A percentile compares a stretch with the other conserved stretches of the same genome.
phyloP scores from a whole-genome alignment of 2,329 filamentous ascomycete genomes.

The Alternaria gansuensis region DNA sequence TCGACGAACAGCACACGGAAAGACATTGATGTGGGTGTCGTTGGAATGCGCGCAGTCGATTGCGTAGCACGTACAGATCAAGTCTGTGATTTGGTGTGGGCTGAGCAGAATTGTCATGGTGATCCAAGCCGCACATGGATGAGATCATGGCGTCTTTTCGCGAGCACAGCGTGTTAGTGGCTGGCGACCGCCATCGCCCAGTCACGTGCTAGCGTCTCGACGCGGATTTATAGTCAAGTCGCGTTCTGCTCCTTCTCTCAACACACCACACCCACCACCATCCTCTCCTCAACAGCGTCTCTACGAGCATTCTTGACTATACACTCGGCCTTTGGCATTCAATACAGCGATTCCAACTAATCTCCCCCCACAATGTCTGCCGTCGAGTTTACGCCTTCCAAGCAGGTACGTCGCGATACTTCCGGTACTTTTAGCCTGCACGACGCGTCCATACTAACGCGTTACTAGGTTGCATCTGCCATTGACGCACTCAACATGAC shows the following conservation, averaged over 20 bases:
- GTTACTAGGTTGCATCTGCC: slow-evolving; percentile 77
- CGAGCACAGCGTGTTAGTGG: slow-evolving; percentile 30
- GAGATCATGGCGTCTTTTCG: slow-evolving; percentile 44
- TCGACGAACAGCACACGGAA: slow-evolving; percentile 1
- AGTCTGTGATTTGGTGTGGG: not conserved
- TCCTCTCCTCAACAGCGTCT: slow-evolving; percentile 22
- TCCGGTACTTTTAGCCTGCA: slow-evolving; percentile 36
- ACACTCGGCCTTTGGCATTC: slow-evolving; percentile 25
- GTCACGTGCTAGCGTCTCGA: slow-evolving; percentile 36
- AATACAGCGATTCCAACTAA: slow-evolving; percentile 19
- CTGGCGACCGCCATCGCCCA: slow-evolving; percentile 21
- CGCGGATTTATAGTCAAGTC: slow-evolving; percentile 38
- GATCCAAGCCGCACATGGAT: slow-evolving; percentile 23
- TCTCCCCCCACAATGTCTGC: slow-evolving; percentile 70
- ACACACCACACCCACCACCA: slow-evolving; percentile 38
- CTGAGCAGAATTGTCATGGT: slow-evolving; percentile 8
- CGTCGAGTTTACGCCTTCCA: slow-evolving; percentile 74
- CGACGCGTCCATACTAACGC: slow-evolving; percentile 52
- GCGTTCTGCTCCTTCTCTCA: slow-evolving; percentile 29
- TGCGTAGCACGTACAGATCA: not conserved
- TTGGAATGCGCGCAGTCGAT: slow-evolving; percentile 17
- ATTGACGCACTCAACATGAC: slow-evolving; percentile 88
- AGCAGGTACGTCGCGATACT: slow-evolving; percentile 66
- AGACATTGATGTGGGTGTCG: slow-evolving; percentile 29
- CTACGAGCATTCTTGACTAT: slow-evolving; percentile 30